phyloP scores from a whole-genome alignment of 192 early-diverging fungal species.

The Coemansia sp. region DNA sequence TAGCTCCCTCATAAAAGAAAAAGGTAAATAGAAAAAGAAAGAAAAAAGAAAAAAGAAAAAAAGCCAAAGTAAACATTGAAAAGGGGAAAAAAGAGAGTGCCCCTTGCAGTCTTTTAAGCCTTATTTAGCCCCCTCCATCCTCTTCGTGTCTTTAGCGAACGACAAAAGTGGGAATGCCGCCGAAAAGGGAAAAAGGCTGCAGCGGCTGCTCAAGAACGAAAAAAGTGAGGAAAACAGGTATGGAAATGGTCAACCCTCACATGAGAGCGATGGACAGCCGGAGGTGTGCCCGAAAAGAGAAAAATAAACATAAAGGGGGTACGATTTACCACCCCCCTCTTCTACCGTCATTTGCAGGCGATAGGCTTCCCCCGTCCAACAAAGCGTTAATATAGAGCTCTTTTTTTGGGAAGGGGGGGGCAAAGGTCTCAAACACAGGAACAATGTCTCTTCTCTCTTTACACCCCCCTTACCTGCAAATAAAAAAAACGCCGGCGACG shows the following conservation, averaged over 20 bases:
- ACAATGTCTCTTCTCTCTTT: neutral
- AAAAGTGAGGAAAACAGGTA: neutral
- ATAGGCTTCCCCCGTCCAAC: neutral
- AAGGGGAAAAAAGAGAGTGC: neutral
- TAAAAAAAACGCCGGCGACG: neutral
- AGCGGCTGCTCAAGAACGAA: neutral
- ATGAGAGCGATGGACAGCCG: conserved; percentile 1
- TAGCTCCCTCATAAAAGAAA: conserved; percentile 5
- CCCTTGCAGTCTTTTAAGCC: conserved; percentile 6
- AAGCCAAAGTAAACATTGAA: neutral
- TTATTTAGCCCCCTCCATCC: neutral
- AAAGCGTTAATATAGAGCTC: conserved; percentile 10
- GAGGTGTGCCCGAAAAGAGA: neutral
- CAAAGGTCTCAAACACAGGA: neutral
- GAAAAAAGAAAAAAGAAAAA: conserved; percentile 8
- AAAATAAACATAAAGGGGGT: conserved; percentile 1
- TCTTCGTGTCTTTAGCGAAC: neutral
- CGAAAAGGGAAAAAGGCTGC: neutral
- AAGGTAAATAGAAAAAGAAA: conserved; percentile 3
- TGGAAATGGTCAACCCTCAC: conserved; percentile 14
- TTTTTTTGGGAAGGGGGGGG: neutral
- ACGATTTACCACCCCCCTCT: neutral
- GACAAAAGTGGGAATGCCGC: neutral
- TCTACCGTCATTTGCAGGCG: neutral
- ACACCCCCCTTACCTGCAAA: conserved; percentile 1